Evolutionary conservation across 1,284 basidiomycete genomes (phyloP), one percentile per base, ranked within the genome.

Genomic region (Ganoderma sp.): DNA sequence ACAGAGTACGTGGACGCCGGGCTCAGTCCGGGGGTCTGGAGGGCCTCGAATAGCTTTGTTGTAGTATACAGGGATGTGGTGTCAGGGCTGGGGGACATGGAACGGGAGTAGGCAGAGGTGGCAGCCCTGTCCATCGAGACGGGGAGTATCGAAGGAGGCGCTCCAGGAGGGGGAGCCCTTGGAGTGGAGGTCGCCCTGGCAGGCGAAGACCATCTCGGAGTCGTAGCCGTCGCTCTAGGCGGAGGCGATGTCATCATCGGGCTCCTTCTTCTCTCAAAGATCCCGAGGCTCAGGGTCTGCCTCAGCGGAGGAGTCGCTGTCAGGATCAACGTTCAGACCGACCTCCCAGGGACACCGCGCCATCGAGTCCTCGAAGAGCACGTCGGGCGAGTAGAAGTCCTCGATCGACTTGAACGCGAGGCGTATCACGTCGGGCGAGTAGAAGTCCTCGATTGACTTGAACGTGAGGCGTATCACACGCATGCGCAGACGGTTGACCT

Each of bases 351-450:
- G 85, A 74, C 91, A 93, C 61, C 91, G 88, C 34, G 91, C 91
- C 91, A 93, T 93, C 76, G 90, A 91, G 68, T 90, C 91, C 76
- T 93, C 91, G 74, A 93, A 92, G 74, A 93, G 82, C 69, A 88
- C 91, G 69, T 87, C 89, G 28, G 89, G 87, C 7, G 89, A 87
- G 75, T 93, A 93, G 81, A 93, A 92, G 73, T 82, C 85, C 67
- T 83, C 81, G 66, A 97, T 87, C 10, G 84, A 81, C 74, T 88
- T 83, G 76, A 98, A 87, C 67, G 89, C 88, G 59, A 82, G 78
- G 65, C 92, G 88, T 45, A 98, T 84, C 74, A 88, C 91, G 69
- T 87, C 89, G 28, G 89, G 87, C 7, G 89, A 87, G 75, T 93
- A 93, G 81, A 93, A 92, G 73, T 82, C 85, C 67, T 83, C 81